Evolutionary conservation across 192 early-diverging fungal species (phyloP).

Genomic region (Obelidium mucronatum): DNA sequence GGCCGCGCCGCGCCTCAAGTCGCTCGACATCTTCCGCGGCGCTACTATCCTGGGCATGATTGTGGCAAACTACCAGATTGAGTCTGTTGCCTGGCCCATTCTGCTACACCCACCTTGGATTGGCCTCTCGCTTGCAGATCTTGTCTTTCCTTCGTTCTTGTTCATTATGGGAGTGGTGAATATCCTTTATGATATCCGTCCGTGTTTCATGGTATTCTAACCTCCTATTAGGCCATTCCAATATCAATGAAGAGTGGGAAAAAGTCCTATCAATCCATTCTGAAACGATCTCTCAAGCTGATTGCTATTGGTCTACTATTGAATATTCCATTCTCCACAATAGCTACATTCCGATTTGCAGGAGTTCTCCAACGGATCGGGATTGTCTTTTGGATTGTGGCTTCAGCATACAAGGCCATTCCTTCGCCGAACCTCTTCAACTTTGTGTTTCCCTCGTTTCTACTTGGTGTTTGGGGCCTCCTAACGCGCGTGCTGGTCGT

Average conservation of each 20-base stretch:
- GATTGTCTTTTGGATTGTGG: constrained; percentile 26
- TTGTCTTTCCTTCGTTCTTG: constrained; percentile 64
- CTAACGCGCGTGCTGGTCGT: neutral
- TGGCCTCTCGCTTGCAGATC: constrained; percentile 55
- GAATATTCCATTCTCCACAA: constrained; percentile 31
- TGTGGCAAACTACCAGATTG: constrained; percentile 57
- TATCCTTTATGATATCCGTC: neutral
- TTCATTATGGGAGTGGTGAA: constrained; percentile 56
- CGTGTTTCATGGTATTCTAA: neutral
- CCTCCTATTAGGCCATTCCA: constrained; percentile 1
- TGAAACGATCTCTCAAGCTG: constrained; percentile 14
- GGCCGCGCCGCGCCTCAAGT: constrained; percentile 41
- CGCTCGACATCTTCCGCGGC: constrained; percentile 57
- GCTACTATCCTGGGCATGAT: constrained; percentile 58
- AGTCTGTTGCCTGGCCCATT: constrained; percentile 38
- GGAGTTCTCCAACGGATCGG: constrained; percentile 31
- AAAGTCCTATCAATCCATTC: neutral
- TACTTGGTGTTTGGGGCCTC: neutral
- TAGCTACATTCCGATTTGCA: constrained; percentile 1
- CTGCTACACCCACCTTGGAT: constrained; percentile 54
- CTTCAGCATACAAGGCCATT: constrained; percentile 21
- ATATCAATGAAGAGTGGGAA: constrained; percentile 1
- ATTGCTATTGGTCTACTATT: constrained; percentile 33
- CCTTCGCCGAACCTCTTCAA: constrained; percentile 10
- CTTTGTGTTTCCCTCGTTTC: constrained; percentile 13